phyloP scores from a whole-genome alignment of 306 rosid genomes.

The Carpinus viminea region DNA sequence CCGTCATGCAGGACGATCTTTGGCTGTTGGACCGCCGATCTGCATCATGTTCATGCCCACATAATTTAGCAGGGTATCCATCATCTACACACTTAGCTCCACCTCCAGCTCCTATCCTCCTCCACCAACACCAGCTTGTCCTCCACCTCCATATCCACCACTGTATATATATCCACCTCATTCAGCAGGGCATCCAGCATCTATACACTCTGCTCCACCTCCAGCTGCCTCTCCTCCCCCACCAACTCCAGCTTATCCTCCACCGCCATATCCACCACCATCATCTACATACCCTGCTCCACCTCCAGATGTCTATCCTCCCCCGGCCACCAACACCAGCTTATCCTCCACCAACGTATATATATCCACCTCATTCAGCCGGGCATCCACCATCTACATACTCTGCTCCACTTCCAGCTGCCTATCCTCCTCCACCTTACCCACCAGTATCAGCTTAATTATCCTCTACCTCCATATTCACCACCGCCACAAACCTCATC shows the following conservation, averaged over 20 bases:
- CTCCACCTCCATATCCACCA: slow-evolving; percentile 17
- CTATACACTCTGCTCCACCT: too few species aligned
- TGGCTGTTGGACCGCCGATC: too few species aligned
- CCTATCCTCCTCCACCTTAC: slow-evolving; percentile 19
- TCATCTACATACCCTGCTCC: slow-evolving; percentile 16
- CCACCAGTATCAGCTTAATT: slow-evolving; percentile 12
- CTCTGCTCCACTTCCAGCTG: slow-evolving; percentile 15
- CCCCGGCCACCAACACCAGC: slow-evolving; percentile 25
- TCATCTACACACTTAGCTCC: slow-evolving; percentile 15
- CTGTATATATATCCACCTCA: too few species aligned
- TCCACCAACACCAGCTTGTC: slow-evolving; percentile 25
- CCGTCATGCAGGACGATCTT: too few species aligned
- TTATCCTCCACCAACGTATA: slow-evolving; percentile 27
- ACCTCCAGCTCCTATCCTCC: slow-evolving; percentile 21
- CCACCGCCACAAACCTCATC: slow-evolving; percentile 56
- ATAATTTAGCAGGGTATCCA: background rate
- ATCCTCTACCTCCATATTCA: slow-evolving; percentile 39
- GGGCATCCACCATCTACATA: slow-evolving; percentile 34
- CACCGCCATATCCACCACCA: background rate
- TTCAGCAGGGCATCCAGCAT: too few species aligned
- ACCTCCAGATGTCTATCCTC: slow-evolving; percentile 18
- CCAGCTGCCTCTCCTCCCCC: too few species aligned
- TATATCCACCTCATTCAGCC: slow-evolving; percentile 23
- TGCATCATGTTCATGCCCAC: background rate
- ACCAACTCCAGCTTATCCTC: too few species aligned